Evolutionary conservation across 805 yeast genomes (phyloP), one percentile per base, ranked within the genome.

Genomic region (Maudiozyma barnettii): DNA sequence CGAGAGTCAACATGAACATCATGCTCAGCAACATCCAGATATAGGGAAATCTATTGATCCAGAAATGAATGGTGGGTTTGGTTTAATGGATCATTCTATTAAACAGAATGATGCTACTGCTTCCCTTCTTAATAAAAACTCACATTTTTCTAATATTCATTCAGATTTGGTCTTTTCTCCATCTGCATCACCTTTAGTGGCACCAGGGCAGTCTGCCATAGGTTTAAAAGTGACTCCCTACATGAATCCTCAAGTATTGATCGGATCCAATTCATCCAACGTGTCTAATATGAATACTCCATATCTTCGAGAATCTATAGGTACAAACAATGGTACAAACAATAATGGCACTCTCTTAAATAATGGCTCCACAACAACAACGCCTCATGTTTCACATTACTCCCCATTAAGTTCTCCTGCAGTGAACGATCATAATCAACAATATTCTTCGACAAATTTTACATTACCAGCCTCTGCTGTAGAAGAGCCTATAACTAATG

Each of bases 341-440:
- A 43, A 35, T 23, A 37, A 26, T 43, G 23, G 23, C 4, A 16
- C 14, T 21, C 14, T 13, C 13, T 5, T 21, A 21, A 12, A 29
- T 40, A 40, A 31, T 6, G 26, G 43, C 26, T 8, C 43, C 2
- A 23, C 10, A 13, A 23, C 37, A 5, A 23, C 37, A 5, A 45
- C 47, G 2, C 44, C 47, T 21, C 43, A 30, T 35, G 29, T 45
- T 4, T 31, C 44, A 7, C 43, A 44, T 37, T 54, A 51, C 38
- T 55, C 58, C 22, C 79, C 89, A 0, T 68, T 82, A 55, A 78
- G 88, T 3, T 80, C 86, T 0, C 89, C 89, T 0, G 50, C 52
- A 7, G 21, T 38, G 3, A 29, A 29, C 20, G 21, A 42, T 18
- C 30, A 26, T 26, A 21, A 38, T 14, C 43, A 40, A 29, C 10